phyloP scores from a whole-genome alignment of 2,329 filamentous ascomycete species.

The Verticillium nonalfalfae region DNA sequence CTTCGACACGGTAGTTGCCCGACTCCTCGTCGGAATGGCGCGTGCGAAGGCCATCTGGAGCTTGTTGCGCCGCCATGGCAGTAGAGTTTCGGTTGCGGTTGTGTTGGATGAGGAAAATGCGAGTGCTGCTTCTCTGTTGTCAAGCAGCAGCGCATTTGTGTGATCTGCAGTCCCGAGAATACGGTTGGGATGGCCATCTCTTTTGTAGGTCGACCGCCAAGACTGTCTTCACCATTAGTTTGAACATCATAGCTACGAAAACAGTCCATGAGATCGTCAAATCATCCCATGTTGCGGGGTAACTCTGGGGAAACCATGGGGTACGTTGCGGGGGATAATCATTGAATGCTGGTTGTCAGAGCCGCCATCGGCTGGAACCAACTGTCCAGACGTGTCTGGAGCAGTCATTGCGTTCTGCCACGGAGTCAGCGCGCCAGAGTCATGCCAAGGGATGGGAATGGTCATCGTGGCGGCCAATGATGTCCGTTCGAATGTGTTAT shows the following conservation, averaged over 20 bases:
- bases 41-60: neutral
- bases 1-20: constrained; percentile 3
- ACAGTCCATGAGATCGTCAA: neutral
- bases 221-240: neutral
- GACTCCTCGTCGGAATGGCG: constrained; percentile 3
- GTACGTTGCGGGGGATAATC: constrained; percentile 3
- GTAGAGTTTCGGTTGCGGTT: neutral
- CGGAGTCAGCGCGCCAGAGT: constrained; percentile 8
- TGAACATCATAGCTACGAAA: neutral
- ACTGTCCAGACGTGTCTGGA: neutral
- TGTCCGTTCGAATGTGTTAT: neutral
- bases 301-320: constrained; percentile 4
- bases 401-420: neutral
- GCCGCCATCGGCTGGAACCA: neutral
- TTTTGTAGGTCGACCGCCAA: neutral
- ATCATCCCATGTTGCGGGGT: neutral
- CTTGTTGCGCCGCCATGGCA: neutral
- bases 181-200: neutral
- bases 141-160: neutral
- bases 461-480: neutral
- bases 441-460: neutral
- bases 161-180: neutral
- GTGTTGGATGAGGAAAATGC: neutral
- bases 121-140: neutral
- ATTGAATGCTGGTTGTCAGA: neutral